Conservation (phyloP, 352 stramenopile genomes). For the Pythium grandisporangium region DNA sequence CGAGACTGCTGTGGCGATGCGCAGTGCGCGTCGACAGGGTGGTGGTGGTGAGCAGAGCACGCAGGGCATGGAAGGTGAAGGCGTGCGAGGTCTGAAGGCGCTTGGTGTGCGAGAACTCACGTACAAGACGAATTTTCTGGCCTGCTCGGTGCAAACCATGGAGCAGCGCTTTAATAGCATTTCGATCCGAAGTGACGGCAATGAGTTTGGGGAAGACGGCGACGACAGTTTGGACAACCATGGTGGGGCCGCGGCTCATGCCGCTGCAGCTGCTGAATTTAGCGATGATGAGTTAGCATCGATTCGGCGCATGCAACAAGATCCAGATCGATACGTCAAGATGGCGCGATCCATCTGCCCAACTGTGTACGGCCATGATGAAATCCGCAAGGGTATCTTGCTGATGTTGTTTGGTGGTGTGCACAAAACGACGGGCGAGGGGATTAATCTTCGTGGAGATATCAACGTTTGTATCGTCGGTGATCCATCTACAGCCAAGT, state of each 20-base stretch:
- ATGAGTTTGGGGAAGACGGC: slow-evolving; percentile 37
- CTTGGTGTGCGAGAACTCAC: slow-evolving; percentile 96
- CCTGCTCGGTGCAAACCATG: slow-evolving; percentile 90
- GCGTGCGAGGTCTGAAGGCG: slow-evolving; percentile 92
- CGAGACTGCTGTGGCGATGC: slow-evolving; percentile 54
- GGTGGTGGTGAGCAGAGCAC: slow-evolving; percentile 52
- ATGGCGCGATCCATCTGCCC: slow-evolving; percentile 95
- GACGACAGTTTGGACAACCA: too few relatives aligned
- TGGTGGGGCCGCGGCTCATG: slow-evolving; percentile 7
- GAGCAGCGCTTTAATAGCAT: slow-evolving; percentile 84
- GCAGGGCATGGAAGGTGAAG: slow-evolving; percentile 79
- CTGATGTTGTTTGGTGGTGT: slow-evolving; percentile 98
- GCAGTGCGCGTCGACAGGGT: slow-evolving; percentile 15
- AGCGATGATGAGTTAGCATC: slow-evolving; percentile 89
- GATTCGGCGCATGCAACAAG: slow-evolving; percentile 89
- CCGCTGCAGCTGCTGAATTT: slow-evolving; percentile 62
- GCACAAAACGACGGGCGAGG: slow-evolving; percentile 96
- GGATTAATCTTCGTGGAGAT: slow-evolving; percentile 97
- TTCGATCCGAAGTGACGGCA: slow-evolving; percentile 71
- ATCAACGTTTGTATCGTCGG: slow-evolving; percentile 99
- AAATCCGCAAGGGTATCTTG: slow-evolving; percentile 91
- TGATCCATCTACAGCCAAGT: slow-evolving; percentile 97
- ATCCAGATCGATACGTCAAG: slow-evolving; percentile 87
- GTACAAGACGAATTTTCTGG: slow-evolving; percentile 97
- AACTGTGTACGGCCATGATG: slow-evolving; percentile 95